Evolutionary conservation across 768 basidiomycete genomes (phyloP).

Genomic region (Boletus barrowsii): DNA sequence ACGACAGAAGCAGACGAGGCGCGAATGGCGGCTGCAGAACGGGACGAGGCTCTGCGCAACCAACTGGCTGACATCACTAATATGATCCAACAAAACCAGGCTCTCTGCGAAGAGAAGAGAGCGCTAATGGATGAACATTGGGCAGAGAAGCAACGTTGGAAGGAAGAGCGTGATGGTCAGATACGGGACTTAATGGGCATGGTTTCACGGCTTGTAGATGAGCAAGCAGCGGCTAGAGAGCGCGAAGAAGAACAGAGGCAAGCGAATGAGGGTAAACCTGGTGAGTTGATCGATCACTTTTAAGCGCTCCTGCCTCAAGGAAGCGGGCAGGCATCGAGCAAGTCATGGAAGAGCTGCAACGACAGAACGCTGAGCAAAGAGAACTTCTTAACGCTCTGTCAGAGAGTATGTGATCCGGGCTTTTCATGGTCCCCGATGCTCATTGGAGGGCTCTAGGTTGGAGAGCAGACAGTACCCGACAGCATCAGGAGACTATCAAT

Average conservation of each 20-base stretch:
- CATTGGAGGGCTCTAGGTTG: slow-evolving; percentile 44
- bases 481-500: slow-evolving; percentile 64
- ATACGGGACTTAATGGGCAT: slow-evolving; percentile 59
- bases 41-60: slow-evolving; percentile 54
- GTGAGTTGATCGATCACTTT: slow-evolving; percentile 36
- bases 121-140: slow-evolving; percentile 59
- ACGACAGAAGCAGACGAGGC: slow-evolving; percentile 59
- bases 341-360: slow-evolving; percentile 55
- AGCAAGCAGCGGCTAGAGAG: slow-evolving; percentile 49
- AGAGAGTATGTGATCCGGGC: slow-evolving; percentile 44
- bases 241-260: slow-evolving; percentile 51
- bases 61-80: slow-evolving; percentile 74
- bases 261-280: slow-evolving; percentile 53
- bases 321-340: slow-evolving; percentile 50
- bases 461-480: slow-evolving; percentile 61
- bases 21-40: slow-evolving; percentile 59
- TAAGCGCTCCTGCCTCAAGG: slow-evolving; percentile 5
- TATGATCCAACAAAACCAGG: slow-evolving; percentile 64
- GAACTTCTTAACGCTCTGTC: slow-evolving; percentile 53
- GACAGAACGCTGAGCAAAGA: slow-evolving; percentile 58
- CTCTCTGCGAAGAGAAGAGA: slow-evolving; percentile 58
- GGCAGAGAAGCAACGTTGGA: slow-evolving; percentile 57
- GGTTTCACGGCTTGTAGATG: slow-evolving; percentile 54
- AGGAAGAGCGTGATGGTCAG: slow-evolving; percentile 56
- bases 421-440: slow-evolving; percentile 1